phyloP scores from a whole-genome alignment of 805 yeast genomes.

The Wickerhamiella alocasiicola region DNA sequence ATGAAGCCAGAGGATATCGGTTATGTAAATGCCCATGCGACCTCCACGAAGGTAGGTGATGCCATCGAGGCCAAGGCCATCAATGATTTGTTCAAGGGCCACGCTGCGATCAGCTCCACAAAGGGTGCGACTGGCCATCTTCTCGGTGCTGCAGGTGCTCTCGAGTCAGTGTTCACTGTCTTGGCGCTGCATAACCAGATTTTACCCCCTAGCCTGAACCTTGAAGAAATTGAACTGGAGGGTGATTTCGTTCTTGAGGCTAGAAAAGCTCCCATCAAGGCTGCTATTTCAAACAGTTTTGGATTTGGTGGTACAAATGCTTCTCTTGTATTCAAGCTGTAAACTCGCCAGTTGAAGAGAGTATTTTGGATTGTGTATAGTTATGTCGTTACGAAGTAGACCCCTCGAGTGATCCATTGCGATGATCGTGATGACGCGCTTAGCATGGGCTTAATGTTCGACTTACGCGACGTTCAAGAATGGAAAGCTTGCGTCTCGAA shows the following conservation, averaged over 20 bases:
- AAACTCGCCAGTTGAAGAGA: no score
- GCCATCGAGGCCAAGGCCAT: constrained; percentile 76
- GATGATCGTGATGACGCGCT: no score
- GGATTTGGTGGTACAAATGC: constrained; percentile 98
- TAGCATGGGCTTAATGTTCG: no score
- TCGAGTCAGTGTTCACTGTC: constrained; percentile 74
- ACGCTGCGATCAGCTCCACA: constrained; percentile 51
- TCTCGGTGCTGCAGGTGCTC: constrained; percentile 92
- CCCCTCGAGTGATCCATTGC: no score
- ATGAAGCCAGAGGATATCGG: constrained; percentile 41
- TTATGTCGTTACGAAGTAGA: no score
- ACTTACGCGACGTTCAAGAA: no score
- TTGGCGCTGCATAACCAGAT: constrained; percentile 44
- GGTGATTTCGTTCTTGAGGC: constrained; percentile 47
- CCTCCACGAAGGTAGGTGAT: constrained; percentile 85
- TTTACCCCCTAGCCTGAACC: constrained; percentile 74
- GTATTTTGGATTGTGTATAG: no score
- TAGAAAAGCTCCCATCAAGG: constrained; percentile 34
- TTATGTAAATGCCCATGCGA: constrained; percentile 93
- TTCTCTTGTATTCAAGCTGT: constrained; percentile 36
- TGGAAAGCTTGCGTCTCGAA: no score
- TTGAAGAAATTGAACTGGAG: constrained; percentile 36
- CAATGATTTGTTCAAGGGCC: constrained; percentile 32
- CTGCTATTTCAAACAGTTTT: constrained; percentile 78
- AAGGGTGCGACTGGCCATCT: constrained; percentile 86